Evolutionary conservation across 208 protist species (phyloP).

Genomic region (Leishmania lainsoni): DNA sequence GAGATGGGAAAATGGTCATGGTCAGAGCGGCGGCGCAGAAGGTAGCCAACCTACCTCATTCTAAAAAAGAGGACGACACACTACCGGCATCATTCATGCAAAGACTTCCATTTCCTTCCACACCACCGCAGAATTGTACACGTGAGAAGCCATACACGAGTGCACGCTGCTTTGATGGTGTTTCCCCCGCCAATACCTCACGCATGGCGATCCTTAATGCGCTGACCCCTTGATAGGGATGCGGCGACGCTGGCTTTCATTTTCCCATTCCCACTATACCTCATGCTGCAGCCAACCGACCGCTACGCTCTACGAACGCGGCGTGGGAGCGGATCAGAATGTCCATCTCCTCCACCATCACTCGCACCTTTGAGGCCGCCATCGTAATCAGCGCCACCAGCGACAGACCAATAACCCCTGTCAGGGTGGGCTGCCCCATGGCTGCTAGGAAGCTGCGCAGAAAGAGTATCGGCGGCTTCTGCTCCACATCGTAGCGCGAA

Average conservation of each 20-base stretch:
- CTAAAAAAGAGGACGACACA: neutral
- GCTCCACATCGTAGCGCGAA: slow-evolving; percentile 12
- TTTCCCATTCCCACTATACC: neutral
- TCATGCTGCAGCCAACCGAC: neutral
- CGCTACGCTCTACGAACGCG: slow-evolving; percentile 27
- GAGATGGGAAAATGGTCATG: neutral
- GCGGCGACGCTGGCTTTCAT: neutral
- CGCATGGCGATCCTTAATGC: neutral
- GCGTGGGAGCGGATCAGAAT: slow-evolving; percentile 68
- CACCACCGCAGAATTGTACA: neutral
- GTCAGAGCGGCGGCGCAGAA: neutral
- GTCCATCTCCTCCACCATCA: slow-evolving; percentile 70
- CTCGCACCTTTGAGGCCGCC: slow-evolving; percentile 37
- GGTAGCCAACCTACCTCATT: neutral
- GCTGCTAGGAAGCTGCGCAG: slow-evolving; percentile 47
- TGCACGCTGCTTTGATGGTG: neutral
- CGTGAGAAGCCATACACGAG: neutral
- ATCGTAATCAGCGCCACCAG: slow-evolving; percentile 51
- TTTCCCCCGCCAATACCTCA: neutral
- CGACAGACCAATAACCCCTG: slow-evolving; percentile 53
- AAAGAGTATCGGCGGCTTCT: slow-evolving; percentile 33
- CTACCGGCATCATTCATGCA: neutral
- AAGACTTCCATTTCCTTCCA: neutral
- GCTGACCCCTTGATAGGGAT: neutral
- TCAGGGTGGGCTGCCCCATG: slow-evolving; percentile 69